These are phyloP conservation scores for Antitrichia curtipendula DNA, from an alignment of 225 moss, liverwort and hornwort species.

Conservation along the genomic window DNA sequence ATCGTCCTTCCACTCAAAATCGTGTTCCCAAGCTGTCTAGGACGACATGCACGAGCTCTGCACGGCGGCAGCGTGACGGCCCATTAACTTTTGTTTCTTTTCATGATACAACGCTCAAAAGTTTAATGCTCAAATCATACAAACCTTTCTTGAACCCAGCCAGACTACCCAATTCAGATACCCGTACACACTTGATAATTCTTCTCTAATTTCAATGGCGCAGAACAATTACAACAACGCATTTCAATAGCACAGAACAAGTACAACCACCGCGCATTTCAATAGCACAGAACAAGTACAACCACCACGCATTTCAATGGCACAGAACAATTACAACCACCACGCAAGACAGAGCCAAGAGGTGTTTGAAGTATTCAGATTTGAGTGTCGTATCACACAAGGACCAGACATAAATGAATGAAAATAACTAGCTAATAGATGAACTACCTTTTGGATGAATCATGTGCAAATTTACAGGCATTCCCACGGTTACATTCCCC, in stretches of 20 bases:
- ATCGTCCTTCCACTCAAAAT: neutral
- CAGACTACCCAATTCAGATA: neutral
- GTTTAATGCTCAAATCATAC: neutral
- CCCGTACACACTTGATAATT: neutral
- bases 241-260: too few relatives aligned
- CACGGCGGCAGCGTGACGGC: too few relatives aligned
- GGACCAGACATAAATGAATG: neutral
- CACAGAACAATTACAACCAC: neutral
- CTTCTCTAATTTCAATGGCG: too few relatives aligned
- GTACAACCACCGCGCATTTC: too few relatives aligned
- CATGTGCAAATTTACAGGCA: conserved; percentile 84
- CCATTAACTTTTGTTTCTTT: neutral
- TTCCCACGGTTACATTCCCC: conserved; percentile 93
- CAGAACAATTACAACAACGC: too few relatives aligned
- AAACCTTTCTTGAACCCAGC: neutral
- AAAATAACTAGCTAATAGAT: neutral
- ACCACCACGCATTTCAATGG: neutral
- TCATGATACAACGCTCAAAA: neutral
- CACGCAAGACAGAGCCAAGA: neutral
- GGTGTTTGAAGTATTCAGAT: neutral
- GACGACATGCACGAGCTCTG: neutral
- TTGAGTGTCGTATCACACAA: neutral
- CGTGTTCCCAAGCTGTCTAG: neutral
- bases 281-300: neutral
- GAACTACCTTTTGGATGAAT: neutral